A percentile compares a stretch with the other conserved stretches of the same genome.
Evolutionary conservation across 129 eudicot species (phyloP).

Genomic region (Saussurea involucrata): DNA sequence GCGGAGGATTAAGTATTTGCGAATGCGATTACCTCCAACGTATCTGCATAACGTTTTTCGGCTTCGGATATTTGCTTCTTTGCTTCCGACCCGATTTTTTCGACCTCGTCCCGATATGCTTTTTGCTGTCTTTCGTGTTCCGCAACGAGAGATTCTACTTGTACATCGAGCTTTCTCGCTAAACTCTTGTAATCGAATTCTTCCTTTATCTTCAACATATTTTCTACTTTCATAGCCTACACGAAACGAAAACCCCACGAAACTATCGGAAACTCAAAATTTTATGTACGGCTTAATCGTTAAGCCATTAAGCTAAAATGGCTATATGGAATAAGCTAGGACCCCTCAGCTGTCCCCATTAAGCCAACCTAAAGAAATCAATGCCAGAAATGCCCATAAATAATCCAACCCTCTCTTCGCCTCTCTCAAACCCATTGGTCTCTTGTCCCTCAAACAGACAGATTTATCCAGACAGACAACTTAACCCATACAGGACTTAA

Average conservation of each 20-base stretch:
- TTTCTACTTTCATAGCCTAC: slow-evolving; percentile 98
- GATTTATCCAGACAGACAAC: too few relatives aligned
- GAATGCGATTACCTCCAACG: slow-evolving; percentile 61
- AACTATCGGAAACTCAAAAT: not conserved
- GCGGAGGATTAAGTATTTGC: not conserved
- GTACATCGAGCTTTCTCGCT: slow-evolving; percentile 88
- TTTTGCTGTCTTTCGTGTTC: slow-evolving; percentile 85
- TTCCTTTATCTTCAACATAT: slow-evolving; percentile 92
- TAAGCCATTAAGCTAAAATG: not conserved
- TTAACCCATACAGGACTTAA: too few relatives aligned
- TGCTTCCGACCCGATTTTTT: slow-evolving; percentile 57
- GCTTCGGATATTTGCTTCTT: slow-evolving; percentile 64
- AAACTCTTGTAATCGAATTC: slow-evolving; percentile 97
- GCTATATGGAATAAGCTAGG: not conserved
- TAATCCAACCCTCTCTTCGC: not conserved
- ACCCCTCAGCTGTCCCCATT: not conserved
- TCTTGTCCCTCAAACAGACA: too few relatives aligned
- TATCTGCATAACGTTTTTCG: slow-evolving; percentile 58
- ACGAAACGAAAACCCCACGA: not conserved
- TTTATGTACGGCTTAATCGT: not conserved
- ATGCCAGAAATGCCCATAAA: not conserved
- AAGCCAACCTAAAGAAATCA: not conserved
- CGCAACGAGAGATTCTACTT: slow-evolving; percentile 79
- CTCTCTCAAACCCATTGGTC: too few relatives aligned
- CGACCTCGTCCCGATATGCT: slow-evolving; percentile 66